Conservation (phyloP, 1,284 basidiomycete genomes). For the Trichosporon asahii region DNA sequence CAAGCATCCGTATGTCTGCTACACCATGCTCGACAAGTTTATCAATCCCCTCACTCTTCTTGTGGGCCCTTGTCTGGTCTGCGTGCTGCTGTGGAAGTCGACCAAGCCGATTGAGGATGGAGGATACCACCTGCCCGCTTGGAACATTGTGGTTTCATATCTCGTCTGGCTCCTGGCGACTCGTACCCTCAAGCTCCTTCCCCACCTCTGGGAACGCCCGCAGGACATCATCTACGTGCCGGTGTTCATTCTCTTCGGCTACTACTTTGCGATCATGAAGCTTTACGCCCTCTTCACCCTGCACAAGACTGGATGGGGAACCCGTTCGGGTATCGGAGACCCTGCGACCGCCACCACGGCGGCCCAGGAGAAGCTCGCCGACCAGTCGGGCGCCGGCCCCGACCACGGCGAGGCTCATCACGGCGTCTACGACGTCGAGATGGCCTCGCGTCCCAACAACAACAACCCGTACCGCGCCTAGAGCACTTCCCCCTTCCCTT, state of each 20-base stretch:
- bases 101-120: slow-evolving; percentile 65
- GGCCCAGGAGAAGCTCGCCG: slow-evolving; percentile 34
- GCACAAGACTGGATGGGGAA: slow-evolving; percentile 89
- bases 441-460: slow-evolving; percentile 23
- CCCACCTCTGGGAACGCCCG: slow-evolving; percentile 80
- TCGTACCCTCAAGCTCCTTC: slow-evolving; percentile 78
- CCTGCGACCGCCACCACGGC: slow-evolving; percentile 49
- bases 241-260: slow-evolving; percentile 85
- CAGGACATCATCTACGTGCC: slow-evolving; percentile 83
- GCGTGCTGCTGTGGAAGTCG: slow-evolving; percentile 71
- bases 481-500: not conserved
- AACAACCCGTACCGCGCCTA: slow-evolving; percentile 8
- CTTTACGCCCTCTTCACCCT: slow-evolving; percentile 75
- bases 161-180: slow-evolving; percentile 76
- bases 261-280: slow-evolving; percentile 74
- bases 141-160: slow-evolving; percentile 72
- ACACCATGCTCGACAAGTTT: slow-evolving; percentile 89
- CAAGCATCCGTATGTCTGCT: slow-evolving; percentile 81
- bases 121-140: slow-evolving; percentile 84
- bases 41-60: slow-evolving; percentile 86
- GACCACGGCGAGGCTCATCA: slow-evolving; percentile 23
- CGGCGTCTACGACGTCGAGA: slow-evolving; percentile 42
- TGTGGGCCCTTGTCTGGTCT: slow-evolving; percentile 72
- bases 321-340: slow-evolving; percentile 82
- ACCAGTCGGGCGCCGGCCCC: slow-evolving; percentile 18